phyloP scores from a whole-genome alignment of 2,329 filamentous ascomycete species.

The Pseudophaeomoniella oleicola region DNA sequence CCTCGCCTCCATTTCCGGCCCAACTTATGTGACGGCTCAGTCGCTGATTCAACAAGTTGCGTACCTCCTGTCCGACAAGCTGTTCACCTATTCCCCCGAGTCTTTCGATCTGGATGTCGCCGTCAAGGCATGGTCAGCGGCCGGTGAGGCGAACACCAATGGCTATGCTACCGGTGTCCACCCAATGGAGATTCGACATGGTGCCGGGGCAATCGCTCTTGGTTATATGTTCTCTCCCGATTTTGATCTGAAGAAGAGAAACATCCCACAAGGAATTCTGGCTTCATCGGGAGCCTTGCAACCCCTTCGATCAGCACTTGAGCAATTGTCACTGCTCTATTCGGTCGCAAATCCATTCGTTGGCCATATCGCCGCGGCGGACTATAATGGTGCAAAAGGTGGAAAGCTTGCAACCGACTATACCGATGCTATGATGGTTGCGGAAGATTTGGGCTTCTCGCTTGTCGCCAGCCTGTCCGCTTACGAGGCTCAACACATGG shows the following conservation, averaged over 20 bases:
- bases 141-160: conserved; percentile 63
- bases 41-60: conserved; percentile 90
- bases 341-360: conserved; percentile 85
- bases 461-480: conserved; percentile 73
- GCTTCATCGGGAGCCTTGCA: conserved; percentile 72
- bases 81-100: conserved; percentile 92
- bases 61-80: conserved; percentile 88
- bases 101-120: conserved; percentile 83
- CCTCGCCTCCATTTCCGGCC: conserved; percentile 55
- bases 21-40: conserved; percentile 87
- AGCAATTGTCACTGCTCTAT: conserved; percentile 85
- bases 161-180: conserved; percentile 67
- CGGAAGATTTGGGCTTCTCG: conserved; percentile 80
- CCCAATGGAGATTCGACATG: conserved; percentile 71
- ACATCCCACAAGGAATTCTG: conserved; percentile 81
- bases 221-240: conserved; percentile 98
- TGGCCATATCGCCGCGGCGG: conserved; percentile 79
- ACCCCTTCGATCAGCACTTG: conserved; percentile 67
- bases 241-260: conserved; percentile 80
- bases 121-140: conserved; percentile 59
- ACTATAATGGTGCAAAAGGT: conserved; percentile 54
- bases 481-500: conserved; percentile 91
- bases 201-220: conserved; percentile 79
- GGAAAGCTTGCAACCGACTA: conserved; percentile 78
- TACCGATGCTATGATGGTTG: conserved; percentile 59